A percentile compares a stretch with the other conserved stretches of the same genome.
Evolutionary conservation across 2,329 filamentous ascomycete genomes (phyloP).

Genomic region (Trichoderma hamatum): DNA sequence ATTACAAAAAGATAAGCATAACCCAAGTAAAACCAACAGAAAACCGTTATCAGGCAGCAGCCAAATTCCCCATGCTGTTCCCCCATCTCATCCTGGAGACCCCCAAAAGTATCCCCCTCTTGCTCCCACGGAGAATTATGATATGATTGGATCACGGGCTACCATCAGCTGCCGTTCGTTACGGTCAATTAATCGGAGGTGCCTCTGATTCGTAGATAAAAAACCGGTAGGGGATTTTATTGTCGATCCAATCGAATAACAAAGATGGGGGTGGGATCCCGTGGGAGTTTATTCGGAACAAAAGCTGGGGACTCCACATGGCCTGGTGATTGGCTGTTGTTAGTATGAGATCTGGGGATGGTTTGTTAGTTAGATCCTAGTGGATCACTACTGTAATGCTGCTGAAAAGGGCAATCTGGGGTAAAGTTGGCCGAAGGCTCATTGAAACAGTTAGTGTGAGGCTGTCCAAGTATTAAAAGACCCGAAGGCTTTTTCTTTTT

Average conservation of each 20-base stretch:
- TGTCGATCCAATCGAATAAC: background rate
- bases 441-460: background rate
- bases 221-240: background rate
- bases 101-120: background rate
- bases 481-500: background rate
- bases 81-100: background rate
- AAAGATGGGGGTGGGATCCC: background rate
- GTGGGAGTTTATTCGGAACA: slow-evolving; percentile 19
- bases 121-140: background rate
- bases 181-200: slow-evolving; percentile 22
- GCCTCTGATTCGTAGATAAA: background rate
- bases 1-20: background rate
- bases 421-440: background rate
- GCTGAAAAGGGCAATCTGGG: slow-evolving; percentile 14
- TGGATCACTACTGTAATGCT: background rate
- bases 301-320: slow-evolving; percentile 1
- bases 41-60: background rate
- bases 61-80: background rate
- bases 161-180: background rate
- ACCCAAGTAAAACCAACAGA: background rate
- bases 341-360: background rate
- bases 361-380: background rate
- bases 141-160: background rate
- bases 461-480: background rate
- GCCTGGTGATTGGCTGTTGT: background rate